These are phyloP conservation scores for Davidsoniella neocaledoniae DNA, from an alignment of 2,329 filamentous ascomycete genomes.

Conservation along the genomic window DNA sequence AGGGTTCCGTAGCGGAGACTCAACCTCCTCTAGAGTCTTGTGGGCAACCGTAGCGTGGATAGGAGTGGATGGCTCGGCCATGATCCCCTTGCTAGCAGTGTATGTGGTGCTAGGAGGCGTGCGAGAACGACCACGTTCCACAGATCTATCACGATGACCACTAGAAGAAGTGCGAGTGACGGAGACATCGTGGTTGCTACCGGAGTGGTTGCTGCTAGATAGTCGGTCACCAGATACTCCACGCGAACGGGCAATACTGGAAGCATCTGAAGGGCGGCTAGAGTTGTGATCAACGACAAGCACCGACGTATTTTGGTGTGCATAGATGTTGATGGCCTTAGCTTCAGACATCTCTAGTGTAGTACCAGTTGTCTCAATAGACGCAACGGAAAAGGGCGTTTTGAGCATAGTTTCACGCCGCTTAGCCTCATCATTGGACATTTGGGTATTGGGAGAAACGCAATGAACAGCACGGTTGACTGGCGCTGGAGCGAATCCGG, in stretches of 20 bases:
- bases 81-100: neutral
- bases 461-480: neutral
- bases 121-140: conserved; percentile 5
- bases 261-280: conserved; percentile 30
- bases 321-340: conserved; percentile 42
- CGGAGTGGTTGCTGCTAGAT: neutral
- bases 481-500: conserved; percentile 5
- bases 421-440: conserved; percentile 6
- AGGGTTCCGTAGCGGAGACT: conserved; percentile 46
- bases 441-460: neutral
- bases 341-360: conserved; percentile 47
- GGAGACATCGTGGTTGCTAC: neutral
- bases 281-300: conserved; percentile 39
- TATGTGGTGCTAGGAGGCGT: neutral
- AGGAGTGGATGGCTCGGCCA: conserved; percentile 9
- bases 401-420: conserved; percentile 10
- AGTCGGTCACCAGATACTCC: conserved; percentile 2
- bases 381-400: conserved; percentile 43
- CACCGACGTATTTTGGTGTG: conserved; percentile 48
- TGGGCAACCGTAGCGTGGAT: conserved; percentile 23
- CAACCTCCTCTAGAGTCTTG: conserved; percentile 37
- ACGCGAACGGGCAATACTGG: conserved; percentile 19
- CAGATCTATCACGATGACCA: neutral
- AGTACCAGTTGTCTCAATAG: conserved; percentile 45
- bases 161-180: neutral